phyloP scores from a whole-genome alignment of 495 filamentous ascomycete genomes.

The Jackrogersella minutella region DNA sequence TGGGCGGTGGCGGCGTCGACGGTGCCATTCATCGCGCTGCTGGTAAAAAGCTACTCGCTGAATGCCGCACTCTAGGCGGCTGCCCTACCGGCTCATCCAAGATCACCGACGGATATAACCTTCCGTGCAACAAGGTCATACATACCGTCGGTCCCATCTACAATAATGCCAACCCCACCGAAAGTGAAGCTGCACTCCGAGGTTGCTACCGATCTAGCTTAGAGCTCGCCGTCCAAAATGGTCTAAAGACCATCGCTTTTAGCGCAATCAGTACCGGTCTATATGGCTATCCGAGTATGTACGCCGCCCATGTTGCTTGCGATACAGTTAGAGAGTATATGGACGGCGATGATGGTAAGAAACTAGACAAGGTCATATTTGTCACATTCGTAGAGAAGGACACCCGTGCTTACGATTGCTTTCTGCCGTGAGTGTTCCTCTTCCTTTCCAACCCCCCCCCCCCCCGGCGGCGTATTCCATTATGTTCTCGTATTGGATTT shows the following conservation, averaged over 20 bases:
- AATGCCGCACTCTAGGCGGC: slow-evolving; percentile 72
- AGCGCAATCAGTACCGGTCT: slow-evolving; percentile 84
- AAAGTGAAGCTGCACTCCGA: slow-evolving; percentile 61
- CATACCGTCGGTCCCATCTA: slow-evolving; percentile 95
- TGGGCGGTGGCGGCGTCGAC: slow-evolving; percentile 88
- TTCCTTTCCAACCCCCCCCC: too few relatives aligned
- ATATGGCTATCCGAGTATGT: slow-evolving; percentile 82
- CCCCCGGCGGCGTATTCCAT: too few relatives aligned
- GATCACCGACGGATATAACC: slow-evolving; percentile 77
- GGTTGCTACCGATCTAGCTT: slow-evolving; percentile 81
- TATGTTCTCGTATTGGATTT: neutral
- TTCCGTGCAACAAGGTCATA: slow-evolving; percentile 82
- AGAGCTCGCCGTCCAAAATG: slow-evolving; percentile 71
- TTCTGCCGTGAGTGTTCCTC: slow-evolving; percentile 71
- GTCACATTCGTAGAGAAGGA: slow-evolving; percentile 83
- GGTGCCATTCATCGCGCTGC: slow-evolving; percentile 88
- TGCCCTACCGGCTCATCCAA: slow-evolving; percentile 84
- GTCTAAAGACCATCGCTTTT: slow-evolving; percentile 79
- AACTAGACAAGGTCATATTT: slow-evolving; percentile 79
- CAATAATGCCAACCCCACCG: slow-evolving; percentile 44
- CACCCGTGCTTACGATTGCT: slow-evolving; percentile 70
- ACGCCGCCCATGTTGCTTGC: slow-evolving; percentile 74
- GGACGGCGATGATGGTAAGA: slow-evolving; percentile 60
- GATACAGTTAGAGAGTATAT: slow-evolving; percentile 76
- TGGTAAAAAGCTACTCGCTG: slow-evolving; percentile 69